Base-by-base conservation (phyloP, 2,329 filamentous ascomycete species). In the Fusarium coicis region DNA sequence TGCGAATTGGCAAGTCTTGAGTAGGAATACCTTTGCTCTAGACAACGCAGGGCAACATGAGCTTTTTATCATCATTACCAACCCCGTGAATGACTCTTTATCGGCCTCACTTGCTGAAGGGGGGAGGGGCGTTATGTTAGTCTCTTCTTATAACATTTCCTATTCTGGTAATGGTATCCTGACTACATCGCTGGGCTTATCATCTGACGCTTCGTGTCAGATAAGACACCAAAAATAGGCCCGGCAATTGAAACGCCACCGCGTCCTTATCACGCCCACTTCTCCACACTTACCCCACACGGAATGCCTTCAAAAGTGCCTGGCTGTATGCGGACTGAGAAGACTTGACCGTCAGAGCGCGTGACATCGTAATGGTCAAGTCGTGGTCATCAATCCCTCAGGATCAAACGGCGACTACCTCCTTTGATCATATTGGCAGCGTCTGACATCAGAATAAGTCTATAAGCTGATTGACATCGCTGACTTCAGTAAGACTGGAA, bases 141-240 rank as follows among this genome's bases (percentile, higher is more conserved):
- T 11, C 23, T 28, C 15, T 28, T 54, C 50, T 54, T 54, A 21
- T 54, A 54, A 18, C 50, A 39, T 54, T 54, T 28, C 50, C 50
- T 54, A 54, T 40, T 54, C 14, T 15, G 50, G 50, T 1, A 54
- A 54, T 39, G 23, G 50, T 54, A 39, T 54, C 50, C 50, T 54
- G 50, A 39, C 23, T 12, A 21, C 50, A 16, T 28, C 12, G 10
- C 10, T 40, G 6, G 10, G 50, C 50, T 40, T 28, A 54, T 54
- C 50, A 54, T 54, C 18, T 54, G 34, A 54, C 34, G 9, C 18
- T 28, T n/a, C 19, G 1, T n/a, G 32, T 39, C 34, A 53, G 50
- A 53, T 53, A 53, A 53, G 50, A 37, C 23, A 28, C 23, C 19
- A 53, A 10, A n/a, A 37, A 28, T 54, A 54, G 34, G 19, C 7